phyloP scores from a whole-genome alignment of 192 early-diverging fungal species.

The Coemansia sp. region DNA sequence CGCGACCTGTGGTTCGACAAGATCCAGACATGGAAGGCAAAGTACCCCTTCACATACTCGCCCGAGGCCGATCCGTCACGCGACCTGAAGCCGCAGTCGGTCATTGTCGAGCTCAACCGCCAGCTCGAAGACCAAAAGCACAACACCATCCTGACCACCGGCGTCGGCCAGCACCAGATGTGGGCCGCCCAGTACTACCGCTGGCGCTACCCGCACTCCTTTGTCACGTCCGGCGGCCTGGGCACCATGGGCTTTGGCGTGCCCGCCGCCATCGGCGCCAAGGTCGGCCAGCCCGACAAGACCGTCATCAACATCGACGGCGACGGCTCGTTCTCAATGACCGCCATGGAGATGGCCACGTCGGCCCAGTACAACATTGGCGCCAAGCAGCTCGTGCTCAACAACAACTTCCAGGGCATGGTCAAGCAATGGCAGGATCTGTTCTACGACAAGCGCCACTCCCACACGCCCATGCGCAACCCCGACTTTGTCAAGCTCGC shows the following conservation, averaged over 20 bases:
- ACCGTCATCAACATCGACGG: conserved; percentile 99
- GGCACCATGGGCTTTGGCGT: conserved; percentile 99
- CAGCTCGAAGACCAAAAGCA: conserved; percentile 83
- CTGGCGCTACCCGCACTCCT: conserved; percentile 85
- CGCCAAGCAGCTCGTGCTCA: conserved; percentile 94
- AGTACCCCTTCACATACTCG: conserved; percentile 85
- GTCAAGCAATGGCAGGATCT: conserved; percentile 93
- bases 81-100: conserved; percentile 87
- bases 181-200: conserved; percentile 96
- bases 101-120: conserved; percentile 88
- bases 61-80: conserved; percentile 60
- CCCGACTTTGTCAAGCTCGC: conserved; percentile 98
- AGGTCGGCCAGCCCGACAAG: conserved; percentile 89
- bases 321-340: conserved; percentile 98
- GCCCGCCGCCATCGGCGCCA: conserved; percentile 95
- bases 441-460: conserved; percentile 97
- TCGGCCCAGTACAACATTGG: conserved; percentile 97
- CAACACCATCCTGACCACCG: conserved; percentile 92
- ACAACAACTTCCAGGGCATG: conserved; percentile 99
- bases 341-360: conserved; percentile 96
- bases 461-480: conserved; percentile 91
- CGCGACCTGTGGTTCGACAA: conserved; percentile 92
- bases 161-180: conserved; percentile 99
- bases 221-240: conserved; percentile 94
- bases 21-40: conserved; percentile 84